Evolutionary conservation across 2,329 filamentous ascomycete genomes (phyloP).

Genomic region (Claviceps fusiformis): DNA sequence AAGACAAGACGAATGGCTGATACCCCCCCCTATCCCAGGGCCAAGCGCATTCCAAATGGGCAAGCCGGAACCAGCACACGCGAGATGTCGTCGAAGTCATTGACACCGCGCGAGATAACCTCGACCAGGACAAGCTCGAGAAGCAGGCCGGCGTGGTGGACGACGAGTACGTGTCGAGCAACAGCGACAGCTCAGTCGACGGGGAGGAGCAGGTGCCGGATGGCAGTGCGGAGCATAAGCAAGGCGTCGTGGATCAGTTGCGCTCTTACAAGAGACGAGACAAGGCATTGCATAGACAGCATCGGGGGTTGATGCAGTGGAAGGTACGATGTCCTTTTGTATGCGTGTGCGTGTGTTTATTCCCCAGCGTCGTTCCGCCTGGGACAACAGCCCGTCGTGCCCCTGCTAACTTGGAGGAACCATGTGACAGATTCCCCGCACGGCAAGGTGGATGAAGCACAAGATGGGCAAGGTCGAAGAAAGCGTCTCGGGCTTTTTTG

Average conservation of each 20-base stretch:
- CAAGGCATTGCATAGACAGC: constrained; percentile 48
- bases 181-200: constrained; percentile 20
- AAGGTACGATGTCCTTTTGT: constrained; percentile 17
- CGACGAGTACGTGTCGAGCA: constrained; percentile 16
- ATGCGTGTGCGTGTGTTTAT: background rate
- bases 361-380: background rate
- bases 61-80: constrained; percentile 19
- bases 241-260: constrained; percentile 34
- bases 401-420: too few species aligned
- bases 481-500: constrained; percentile 42
- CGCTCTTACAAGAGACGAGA: constrained; percentile 47
- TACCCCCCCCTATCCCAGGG: constrained; percentile 12
- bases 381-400: too few species aligned
- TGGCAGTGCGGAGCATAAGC: constrained; percentile 24
- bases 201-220: constrained; percentile 25
- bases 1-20: background rate
- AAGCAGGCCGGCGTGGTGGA: constrained; percentile 22
- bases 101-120: constrained; percentile 24
- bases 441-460: constrained; percentile 36
- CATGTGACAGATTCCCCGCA: constrained; percentile 23
- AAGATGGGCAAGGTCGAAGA: constrained; percentile 44
- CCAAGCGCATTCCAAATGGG: constrained; percentile 22
- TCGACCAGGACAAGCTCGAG: constrained; percentile 18
- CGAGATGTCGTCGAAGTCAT: constrained; percentile 33
- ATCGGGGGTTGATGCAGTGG: constrained; percentile 65